Evolutionary conservation across 2,329 filamentous ascomycete genomes (phyloP), one percentile per base, ranked within the genome.

Genomic region (Cladobotryum mycophilum): DNA sequence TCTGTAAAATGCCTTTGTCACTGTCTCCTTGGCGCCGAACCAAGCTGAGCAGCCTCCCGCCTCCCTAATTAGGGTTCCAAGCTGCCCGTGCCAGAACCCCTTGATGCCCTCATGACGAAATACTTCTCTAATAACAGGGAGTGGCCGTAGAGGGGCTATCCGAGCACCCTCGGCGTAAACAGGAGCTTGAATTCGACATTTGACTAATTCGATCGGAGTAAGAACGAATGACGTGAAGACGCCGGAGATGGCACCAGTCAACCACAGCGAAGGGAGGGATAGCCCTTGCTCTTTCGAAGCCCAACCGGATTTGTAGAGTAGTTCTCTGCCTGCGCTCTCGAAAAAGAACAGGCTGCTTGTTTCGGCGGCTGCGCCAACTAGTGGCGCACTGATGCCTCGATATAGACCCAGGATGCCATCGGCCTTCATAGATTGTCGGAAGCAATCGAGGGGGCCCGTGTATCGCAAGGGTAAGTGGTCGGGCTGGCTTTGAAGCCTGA

Each of bases 141-240:
- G 64, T 0, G 90, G 85, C 1, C 80, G 79, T 5, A 87, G 77
- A 3, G 78, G 70, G 12, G 72, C 74, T 3, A 67, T 67, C 2
- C 62, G 63, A 20, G 64, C 66, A 18, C 73, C 74, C 20, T 71
- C 70, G 2, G 67, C 64, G 1, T 71, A 65, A 14, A 61, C 63
- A 9, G 79, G 89, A 1, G 92, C 91, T 68, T 99, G 93, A 72
- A 99, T 95, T 70, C 93, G 95, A 79, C 93, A 99, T 72, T 99
- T 99, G 65, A 99, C 88, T 47, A 99, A 81, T 71, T 99, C 93
- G 58, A 99, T 89, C 0, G 93, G 93, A 0, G 93, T 99, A 55
- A 99, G 81, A 33, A 96, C 82, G 44, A 96, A 78, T 0, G 89
- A 96, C 0, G 93, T 95, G 62, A 96, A 87, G 37, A 88, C 86